Evolutionary conservation across 495 filamentous ascomycete genomes (phyloP), one percentile per base, ranked within the genome.

Genomic region (Talaromyces wortmannii): DNA sequence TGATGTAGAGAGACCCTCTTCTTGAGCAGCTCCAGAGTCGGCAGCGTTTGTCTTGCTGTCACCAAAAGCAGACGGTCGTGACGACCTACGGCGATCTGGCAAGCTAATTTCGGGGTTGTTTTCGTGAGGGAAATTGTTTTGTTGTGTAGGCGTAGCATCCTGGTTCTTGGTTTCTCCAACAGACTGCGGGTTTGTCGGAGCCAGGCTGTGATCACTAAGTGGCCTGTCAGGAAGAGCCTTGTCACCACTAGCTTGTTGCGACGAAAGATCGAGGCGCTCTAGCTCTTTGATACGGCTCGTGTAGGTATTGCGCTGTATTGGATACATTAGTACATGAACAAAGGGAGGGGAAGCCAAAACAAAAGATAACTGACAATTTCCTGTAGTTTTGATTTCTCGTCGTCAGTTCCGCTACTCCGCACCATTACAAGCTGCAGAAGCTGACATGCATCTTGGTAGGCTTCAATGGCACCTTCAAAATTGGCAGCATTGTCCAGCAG

Each of bases 401-500:
- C 78, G n/a, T 92, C 88, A 31, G 89, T 85, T 6, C 82, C 86
- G 31, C 85, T 82, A 58, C 89, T 95, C 59, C 88, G 82, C 31
- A 80, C 66, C 82, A 97, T 88, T n/a, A 97, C 92, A 59, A 90
- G 79, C 60, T 90, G 85, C 29, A 98, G 73, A 59, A 97, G 71
- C 18, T 80, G 75, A 61, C 95, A 96, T 5, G 92, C 92, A 71
- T 97, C 95, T 15, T 77, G 78, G 64, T 98, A 98, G 23, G 94
- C 91, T 61, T 90, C 83, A 74, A 94, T 87, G 31, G 94, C 94
- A 23, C 91, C 91, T 66, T 94, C 90, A 59, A 92, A 88, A 66
- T 97, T 96, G 61, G 92, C 88, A 4, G 90, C 91, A 74, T 96
- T 95, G 67, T 98, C 94, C 31, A 97, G 82, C 53, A 95, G 78